Percentiles rank a stretch among this genome's conserved stretches.
Evolutionary conservation across 768 basidiomycete genomes (phyloP).

Genomic region (Xerocomus spinulosus): DNA sequence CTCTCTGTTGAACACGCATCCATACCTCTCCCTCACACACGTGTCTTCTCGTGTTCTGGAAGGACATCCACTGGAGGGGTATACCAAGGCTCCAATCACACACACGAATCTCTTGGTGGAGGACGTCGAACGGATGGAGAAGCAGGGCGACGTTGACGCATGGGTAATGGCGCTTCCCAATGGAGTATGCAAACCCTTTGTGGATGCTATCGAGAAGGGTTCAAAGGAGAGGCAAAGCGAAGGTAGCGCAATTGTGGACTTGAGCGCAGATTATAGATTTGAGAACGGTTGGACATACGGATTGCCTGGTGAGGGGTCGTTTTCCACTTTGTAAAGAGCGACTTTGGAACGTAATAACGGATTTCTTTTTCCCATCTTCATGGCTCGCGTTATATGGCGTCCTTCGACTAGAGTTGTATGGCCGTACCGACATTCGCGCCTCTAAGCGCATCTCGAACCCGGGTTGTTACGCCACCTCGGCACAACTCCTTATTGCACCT

Average conservation of each 20-base stretch:
- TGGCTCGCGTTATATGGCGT: not conserved
- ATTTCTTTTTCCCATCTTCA: slow-evolving; percentile 24
- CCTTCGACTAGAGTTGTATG: slow-evolving; percentile 70
- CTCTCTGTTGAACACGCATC: slow-evolving; percentile 81
- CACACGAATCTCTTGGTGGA: slow-evolving; percentile 77
- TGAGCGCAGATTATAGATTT: slow-evolving; percentile 94
- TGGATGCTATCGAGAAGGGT: slow-evolving; percentile 86
- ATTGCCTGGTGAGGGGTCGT: slow-evolving; percentile 86
- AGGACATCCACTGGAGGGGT: slow-evolving; percentile 72
- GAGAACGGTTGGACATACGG: slow-evolving; percentile 96
- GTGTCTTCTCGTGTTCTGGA: slow-evolving; percentile 95
- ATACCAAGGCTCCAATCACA: slow-evolving; percentile 66
- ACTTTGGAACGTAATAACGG: slow-evolving; percentile 33
- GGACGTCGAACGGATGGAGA: slow-evolving; percentile 88
- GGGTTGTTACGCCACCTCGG: slow-evolving; percentile 93
- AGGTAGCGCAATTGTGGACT: slow-evolving; percentile 78
- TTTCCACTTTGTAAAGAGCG: slow-evolving; percentile 29
- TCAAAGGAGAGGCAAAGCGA: slow-evolving; percentile 45
- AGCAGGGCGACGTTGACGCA: slow-evolving; percentile 85
- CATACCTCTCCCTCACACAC: slow-evolving; percentile 84
- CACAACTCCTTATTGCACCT: slow-evolving; percentile 89
- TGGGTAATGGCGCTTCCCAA: slow-evolving; percentile 99
- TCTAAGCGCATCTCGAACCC: slow-evolving; percentile 94
- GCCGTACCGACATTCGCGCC: slow-evolving; percentile 57
- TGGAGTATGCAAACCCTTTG: slow-evolving; percentile 93